These are phyloP conservation scores for Saturnispora hagleri DNA, from an alignment of 805 yeast species.

Conservation along the genomic window DNA sequence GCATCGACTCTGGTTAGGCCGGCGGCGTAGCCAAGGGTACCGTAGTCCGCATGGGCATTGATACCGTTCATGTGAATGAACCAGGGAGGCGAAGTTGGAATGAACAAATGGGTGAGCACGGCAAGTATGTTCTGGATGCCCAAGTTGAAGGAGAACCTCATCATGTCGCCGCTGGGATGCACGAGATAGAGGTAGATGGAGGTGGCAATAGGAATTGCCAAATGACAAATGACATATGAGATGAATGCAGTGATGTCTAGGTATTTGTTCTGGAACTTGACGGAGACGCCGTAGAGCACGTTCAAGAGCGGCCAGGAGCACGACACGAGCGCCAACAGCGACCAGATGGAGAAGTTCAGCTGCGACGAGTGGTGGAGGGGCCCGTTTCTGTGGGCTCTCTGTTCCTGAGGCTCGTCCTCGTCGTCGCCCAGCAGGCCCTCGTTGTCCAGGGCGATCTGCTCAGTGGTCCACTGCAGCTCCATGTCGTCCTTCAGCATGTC, in stretches of 20 bases:
- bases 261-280: slow-evolving; percentile 30
- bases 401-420: background rate
- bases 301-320: slow-evolving; percentile 42
- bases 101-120: slow-evolving; percentile 47
- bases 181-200: slow-evolving; percentile 56
- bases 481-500: background rate
- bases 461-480: background rate
- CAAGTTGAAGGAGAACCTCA: slow-evolving; percentile 42
- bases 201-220: slow-evolving; percentile 51
- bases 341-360: background rate
- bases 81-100: slow-evolving; percentile 75
- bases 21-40: slow-evolving; percentile 62
- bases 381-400: too few relatives aligned
- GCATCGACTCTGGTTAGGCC: slow-evolving; percentile 59
- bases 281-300: slow-evolving; percentile 31
- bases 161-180: slow-evolving; percentile 56
- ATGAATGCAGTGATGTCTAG: slow-evolving; percentile 54
- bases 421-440: background rate
- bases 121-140: slow-evolving; percentile 56
- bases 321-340: background rate
- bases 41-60: slow-evolving; percentile 46
- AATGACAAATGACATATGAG: slow-evolving; percentile 53
- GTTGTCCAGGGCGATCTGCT: background rate
- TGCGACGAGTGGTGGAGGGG: background rate
- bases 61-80: slow-evolving; percentile 53